Evolutionary conservation across 2,329 filamentous ascomycete genomes (phyloP), one percentile per base, ranked within the genome.

Genomic region (Calonectria hongkongensis): DNA sequence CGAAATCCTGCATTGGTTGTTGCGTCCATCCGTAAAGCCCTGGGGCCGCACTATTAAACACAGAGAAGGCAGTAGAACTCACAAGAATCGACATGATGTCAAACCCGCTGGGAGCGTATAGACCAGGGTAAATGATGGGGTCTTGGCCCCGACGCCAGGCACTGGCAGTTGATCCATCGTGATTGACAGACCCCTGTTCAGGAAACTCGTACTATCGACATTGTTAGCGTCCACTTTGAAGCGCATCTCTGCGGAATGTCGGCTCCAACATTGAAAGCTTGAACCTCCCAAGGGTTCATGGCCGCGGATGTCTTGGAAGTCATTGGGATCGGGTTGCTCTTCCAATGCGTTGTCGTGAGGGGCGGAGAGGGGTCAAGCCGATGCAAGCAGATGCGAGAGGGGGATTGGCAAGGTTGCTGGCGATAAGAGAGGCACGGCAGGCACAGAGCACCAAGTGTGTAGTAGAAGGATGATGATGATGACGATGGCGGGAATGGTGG

Each of bases 51-150:
- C 47, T 8, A 4, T 18, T 16, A 28, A 36, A 27, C 27, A 9
- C 1, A 33, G 36, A 51, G 18, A 33, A n/a, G 30, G 21, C 66
- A 33, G 81, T 9, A 28, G 16, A n/a, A 47, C 88, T 73, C 80
- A 92, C 89, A 73, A 92, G 81, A 69, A 92, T 88, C 41, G 78
- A 83, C 86, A 92, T 86, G 51, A 92, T 85, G 77, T 92, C 88
- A 64, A 89, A 86, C 2, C 89, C 89, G 56, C 86, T 90, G 4
- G 86, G 85, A 5, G 88, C 85, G 74, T 92, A 92, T 1, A 92
- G 81, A 8, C 89, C 89, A 0, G 89, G 89, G 68, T 88, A 91
- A 72, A 91, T 89, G 71, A 90, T 81, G 47, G 88, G 81, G 76
- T 91, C 87, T 58, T 80, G 78, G 50, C 81, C 74, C 41, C 74